Base-by-base conservation (phyloP, 176 grass and related monocot species). In the Oryza rufipogon region DNA sequence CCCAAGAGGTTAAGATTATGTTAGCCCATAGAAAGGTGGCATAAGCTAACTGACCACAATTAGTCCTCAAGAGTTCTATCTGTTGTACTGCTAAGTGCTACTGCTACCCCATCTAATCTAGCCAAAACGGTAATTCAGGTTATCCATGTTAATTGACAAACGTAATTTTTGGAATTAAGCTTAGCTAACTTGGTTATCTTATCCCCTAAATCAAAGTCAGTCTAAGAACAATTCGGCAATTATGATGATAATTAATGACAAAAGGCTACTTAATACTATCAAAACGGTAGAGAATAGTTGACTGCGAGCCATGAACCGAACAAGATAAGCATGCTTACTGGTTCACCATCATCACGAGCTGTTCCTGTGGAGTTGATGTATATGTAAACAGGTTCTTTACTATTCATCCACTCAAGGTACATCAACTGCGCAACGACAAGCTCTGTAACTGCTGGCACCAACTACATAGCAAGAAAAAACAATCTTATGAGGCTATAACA, bases 341-440 rank as follows among this genome's bases (percentile, higher is more conserved):
- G 91, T 92, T 99, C 91, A 78, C 91, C 85, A 79, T 99, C 91
- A 94, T 99, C 93, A 38, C 85, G 85, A 34, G 87, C 87, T 64
- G 96, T 99, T 87, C 96, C 93, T 68, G 87, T 93, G 78, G 96
- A 99, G 81, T 88, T 89, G 78, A 99, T 94, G 76, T 99, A 92
- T 81, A 99, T 75, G 80, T 96, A 99, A 84, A 95, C 94, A 56
- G 96, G 91, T 38, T 96, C 86, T 70, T 92, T 89, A 81, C 76
- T 89, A 76, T 96, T 91, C 91, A 95, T 92, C 87, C 89, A 94
- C 73, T 99, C 93, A 89, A 99, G 89, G 89, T 96, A 99, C 81
- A 99, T 87, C 81, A 99, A 83, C 68, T 94, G 80, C 11, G 89
- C 87, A 88, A 99, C 85, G 14, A 99, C 51, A 44, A 93, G 89